phyloP scores from a whole-genome alignment of 257 asterid species.

The Solanum pimpinellifolium region DNA sequence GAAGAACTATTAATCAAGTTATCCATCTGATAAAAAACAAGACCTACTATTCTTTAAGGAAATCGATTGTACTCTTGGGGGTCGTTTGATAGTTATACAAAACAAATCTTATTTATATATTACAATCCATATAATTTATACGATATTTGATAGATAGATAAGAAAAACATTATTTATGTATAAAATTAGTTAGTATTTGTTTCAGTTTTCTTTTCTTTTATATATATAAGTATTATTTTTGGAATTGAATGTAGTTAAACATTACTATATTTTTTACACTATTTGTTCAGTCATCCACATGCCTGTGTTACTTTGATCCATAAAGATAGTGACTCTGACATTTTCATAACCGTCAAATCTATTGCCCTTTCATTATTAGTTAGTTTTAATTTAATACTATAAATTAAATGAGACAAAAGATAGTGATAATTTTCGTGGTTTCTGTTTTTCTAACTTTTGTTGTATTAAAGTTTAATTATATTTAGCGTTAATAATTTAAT shows the following conservation, averaged over 20 bases:
- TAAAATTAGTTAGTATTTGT: no score
- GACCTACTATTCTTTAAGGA: neutral
- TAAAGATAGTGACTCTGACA: neutral
- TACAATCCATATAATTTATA: no score
- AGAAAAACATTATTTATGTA: no score
- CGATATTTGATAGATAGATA: accelerated
- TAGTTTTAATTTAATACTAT: neutral
- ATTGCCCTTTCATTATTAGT: neutral
- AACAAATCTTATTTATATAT: no score
- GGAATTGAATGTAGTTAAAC: neutral
- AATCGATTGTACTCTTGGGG: neutral
- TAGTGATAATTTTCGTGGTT: neutral
- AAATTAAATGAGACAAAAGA: neutral
- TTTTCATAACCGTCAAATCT: neutral
- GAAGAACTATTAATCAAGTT: neutral
- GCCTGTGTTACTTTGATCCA: neutral
- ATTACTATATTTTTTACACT: neutral
- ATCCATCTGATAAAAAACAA: neutral
- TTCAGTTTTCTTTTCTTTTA: no score
- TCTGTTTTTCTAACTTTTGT: no score
- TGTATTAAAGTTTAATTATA: no score
- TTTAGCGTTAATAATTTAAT: no score
- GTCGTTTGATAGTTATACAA: no score
- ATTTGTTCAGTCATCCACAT: neutral
- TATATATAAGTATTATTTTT: neutral